Evolutionary conservation across 2,329 filamentous ascomycete species (phyloP).

Genomic region (Phoma sp.): DNA sequence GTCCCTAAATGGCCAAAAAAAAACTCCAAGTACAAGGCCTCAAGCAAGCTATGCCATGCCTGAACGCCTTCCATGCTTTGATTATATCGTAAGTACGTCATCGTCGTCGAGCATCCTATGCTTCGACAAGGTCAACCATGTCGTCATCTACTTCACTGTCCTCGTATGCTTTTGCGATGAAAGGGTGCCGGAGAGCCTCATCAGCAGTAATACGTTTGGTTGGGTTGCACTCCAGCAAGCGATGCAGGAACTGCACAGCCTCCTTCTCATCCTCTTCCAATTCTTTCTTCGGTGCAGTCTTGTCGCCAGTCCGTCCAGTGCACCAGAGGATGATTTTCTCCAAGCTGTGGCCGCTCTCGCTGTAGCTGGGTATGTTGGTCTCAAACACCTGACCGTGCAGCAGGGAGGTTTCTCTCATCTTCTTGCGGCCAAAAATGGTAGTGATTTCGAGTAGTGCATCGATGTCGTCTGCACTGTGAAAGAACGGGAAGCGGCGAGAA

Average conservation of each 20-base stretch:
- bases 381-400: conserved; percentile 93
- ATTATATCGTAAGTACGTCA: conserved; percentile 25
- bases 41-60: conserved; percentile 11
- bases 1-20: conserved; percentile 33
- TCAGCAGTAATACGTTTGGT: conserved; percentile 75
- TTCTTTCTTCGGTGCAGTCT: conserved; percentile 54
- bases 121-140: conserved; percentile 39
- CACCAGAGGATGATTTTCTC: conserved; percentile 97
- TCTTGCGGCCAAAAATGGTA: conserved; percentile 85
- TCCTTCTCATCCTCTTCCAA: conserved; percentile 73
- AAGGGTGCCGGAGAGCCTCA: conserved; percentile 76
- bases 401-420: conserved; percentile 82
- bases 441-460: conserved; percentile 98
- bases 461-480: conserved; percentile 97
- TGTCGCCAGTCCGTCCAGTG: conserved; percentile 74
- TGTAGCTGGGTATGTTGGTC: conserved; percentile 89
- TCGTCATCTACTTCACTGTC: conserved; percentile 45
- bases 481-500: conserved; percentile 93
- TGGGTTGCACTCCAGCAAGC: conserved; percentile 80
- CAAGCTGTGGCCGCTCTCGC: conserved; percentile 81
- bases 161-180: conserved; percentile 57
- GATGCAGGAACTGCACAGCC: conserved; percentile 74
- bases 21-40: conserved; percentile 41
- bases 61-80: conserved; percentile 36
- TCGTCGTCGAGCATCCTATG: conserved; percentile 24